A percentile compares a stretch with the other conserved stretches of the same genome.
These are phyloP conservation scores for Neurospora sp. DNA, from an alignment of 495 filamentous ascomycete species.

Conservation along the genomic window DNA sequence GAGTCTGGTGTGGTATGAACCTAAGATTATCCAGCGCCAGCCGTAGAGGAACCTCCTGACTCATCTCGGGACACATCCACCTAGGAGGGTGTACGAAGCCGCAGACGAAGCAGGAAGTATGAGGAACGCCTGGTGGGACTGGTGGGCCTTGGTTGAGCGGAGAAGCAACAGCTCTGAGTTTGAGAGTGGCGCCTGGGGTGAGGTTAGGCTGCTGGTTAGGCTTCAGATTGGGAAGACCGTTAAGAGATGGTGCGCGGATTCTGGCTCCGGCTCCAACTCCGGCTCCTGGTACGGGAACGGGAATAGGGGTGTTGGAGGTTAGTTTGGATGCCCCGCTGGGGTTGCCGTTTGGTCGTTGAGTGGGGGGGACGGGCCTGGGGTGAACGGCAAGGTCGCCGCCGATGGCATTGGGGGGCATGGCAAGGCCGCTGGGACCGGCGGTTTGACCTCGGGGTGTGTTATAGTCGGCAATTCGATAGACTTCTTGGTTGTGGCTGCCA, in stretches of 20 bases:
- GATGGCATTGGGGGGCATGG: not conserved
- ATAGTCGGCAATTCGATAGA: not conserved
- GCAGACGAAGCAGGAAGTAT: conserved; percentile 24
- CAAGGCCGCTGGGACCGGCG: not conserved
- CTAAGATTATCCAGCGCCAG: conserved; percentile 14
- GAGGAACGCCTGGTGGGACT: not conserved
- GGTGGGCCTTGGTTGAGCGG: not conserved
- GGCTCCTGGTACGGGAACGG: not conserved
- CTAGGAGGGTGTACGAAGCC: conserved; percentile 13
- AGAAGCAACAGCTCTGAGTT: not conserved
- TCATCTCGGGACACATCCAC: conserved; percentile 24
- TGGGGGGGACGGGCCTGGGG: not conserved
- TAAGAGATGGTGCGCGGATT: not conserved
- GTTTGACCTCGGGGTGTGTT: conserved; percentile 2
- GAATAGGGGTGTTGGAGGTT: not conserved
- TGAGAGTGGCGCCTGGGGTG: not conserved
- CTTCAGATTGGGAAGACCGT: not conserved
- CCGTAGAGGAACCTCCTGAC: conserved; percentile 18
- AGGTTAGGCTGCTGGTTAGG: not conserved
- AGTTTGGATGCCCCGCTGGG: not conserved
- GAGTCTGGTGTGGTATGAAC: not conserved
- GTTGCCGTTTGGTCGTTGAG: not conserved
- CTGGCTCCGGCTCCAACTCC: conserved; percentile 1
- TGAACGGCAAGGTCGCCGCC: conserved; percentile 2
- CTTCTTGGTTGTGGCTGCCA: not conserved